A percentile compares a stretch with the other conserved stretches of the same genome.
These are phyloP conservation scores for Euphorbia pulcherrima DNA, from an alignment of 345 rosid species.

Conservation along the genomic window DNA sequence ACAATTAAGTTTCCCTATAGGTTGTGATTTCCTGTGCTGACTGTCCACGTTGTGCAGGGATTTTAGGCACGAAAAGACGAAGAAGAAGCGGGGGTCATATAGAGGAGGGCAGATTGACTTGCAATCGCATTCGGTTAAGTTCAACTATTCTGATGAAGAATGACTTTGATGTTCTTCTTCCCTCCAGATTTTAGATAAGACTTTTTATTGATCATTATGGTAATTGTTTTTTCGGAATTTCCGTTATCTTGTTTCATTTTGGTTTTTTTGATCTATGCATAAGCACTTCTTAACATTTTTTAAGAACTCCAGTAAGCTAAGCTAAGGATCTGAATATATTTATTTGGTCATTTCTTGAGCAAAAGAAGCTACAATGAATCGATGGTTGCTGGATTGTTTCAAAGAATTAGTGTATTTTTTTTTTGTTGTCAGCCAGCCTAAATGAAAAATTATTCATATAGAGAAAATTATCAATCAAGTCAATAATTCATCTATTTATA, in stretches of 20 bases:
- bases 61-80: slow-evolving; percentile 93
- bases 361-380: neutral
- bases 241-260: neutral
- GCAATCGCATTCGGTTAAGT: slow-evolving; percentile 75
- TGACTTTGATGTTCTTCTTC: neutral
- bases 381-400: neutral
- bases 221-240: neutral
- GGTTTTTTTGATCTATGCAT: neutral
- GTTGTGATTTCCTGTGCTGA: slow-evolving; percentile 1
- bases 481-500: too few species aligned
- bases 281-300: neutral
- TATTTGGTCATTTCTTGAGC: neutral
- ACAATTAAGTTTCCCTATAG: too few species aligned
- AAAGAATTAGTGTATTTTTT: too few species aligned
- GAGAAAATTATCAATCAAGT: too few species aligned
- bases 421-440: too few species aligned
- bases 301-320: neutral
- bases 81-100: slow-evolving; percentile 92
- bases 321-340: neutral
- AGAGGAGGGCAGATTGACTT: slow-evolving; percentile 91
- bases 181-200: neutral
- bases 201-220: neutral
- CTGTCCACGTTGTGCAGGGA: slow-evolving; percentile 40
- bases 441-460: too few species aligned
- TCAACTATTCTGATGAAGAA: slow-evolving; percentile 76